Conservation (phyloP, 768 basidiomycete genomes). For the Cubamyces sp. region DNA sequence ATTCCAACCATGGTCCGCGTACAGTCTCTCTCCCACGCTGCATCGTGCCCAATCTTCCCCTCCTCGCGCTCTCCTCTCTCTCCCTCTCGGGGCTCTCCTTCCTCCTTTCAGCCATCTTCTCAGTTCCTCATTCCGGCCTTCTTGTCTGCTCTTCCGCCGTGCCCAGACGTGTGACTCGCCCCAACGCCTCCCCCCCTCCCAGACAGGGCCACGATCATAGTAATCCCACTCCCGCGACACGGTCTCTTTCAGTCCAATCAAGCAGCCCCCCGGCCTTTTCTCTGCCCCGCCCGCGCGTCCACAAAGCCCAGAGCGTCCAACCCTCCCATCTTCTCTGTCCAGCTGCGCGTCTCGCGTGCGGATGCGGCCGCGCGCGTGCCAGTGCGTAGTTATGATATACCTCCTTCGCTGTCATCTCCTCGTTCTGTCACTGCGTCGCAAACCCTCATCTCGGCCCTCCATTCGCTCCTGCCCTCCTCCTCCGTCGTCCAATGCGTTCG, state of each 20-base stretch:
- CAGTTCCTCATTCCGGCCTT: slow-evolving; percentile 10
- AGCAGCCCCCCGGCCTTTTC: slow-evolving; percentile 14
- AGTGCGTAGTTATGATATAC: background rate
- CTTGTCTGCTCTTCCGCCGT: slow-evolving; percentile 11
- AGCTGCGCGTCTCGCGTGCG: slow-evolving; percentile 4
- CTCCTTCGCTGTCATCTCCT: slow-evolving; percentile 11
- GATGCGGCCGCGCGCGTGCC: background rate
- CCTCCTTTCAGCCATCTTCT: slow-evolving; percentile 17
- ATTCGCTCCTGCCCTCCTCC: background rate
- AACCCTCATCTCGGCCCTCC: slow-evolving; percentile 3
- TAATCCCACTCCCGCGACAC: slow-evolving; percentile 20
- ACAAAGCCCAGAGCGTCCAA: background rate
- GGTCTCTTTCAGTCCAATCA: slow-evolving; percentile 1
- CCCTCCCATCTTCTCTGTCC: background rate
- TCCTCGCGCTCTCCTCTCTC: slow-evolving; percentile 9
- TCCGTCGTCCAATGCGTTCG: slow-evolving; percentile 1
- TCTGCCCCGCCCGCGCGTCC: background rate
- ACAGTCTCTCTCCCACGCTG: slow-evolving; percentile 10
- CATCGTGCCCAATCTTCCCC: slow-evolving; percentile 12
- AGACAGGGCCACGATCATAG: slow-evolving; percentile 15
- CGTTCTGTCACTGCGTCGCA: slow-evolving; percentile 7
- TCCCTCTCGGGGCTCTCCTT: slow-evolving; percentile 3
- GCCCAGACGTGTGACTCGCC: slow-evolving; percentile 21
- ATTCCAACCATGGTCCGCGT: too few relatives aligned
- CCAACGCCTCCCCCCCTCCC: slow-evolving; percentile 7